Evolutionary conservation across 495 filamentous ascomycete species (phyloP), one percentile per base, ranked within the genome.

Genomic region (Penicillium goetzii): DNA sequence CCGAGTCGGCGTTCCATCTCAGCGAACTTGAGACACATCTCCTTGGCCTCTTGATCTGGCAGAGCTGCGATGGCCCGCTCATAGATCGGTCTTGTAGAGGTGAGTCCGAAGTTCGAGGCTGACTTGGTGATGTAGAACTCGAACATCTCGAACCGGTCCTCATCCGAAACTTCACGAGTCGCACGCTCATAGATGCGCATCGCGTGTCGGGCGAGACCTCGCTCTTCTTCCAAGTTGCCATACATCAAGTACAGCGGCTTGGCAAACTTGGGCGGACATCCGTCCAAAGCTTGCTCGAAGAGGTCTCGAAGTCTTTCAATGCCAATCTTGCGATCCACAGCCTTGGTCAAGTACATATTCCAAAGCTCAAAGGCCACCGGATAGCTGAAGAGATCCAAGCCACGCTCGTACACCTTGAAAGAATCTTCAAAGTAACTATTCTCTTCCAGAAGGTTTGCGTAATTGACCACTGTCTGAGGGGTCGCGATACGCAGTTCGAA

Each of bases 41-140:
- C 91, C 70, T 90, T 89, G 6, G 95, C 95, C 78, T 98, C 95
- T 68, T 86, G 89, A 74, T 99, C 96, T 0, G 96, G 95, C 30
- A 99, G 81, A 26, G 93, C 90, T 6, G 90, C 88, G 58, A 99
- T 96, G 21, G 94, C 93, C 50, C 92, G 88, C 77, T 98, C 95
- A 80, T 99, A 99, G 73, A 99, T 98, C 1, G 92, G 88, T 38
- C 95, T 84, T n/a, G 95, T 97, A 8, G 95, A 98, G 2, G 95
- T 90, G 25, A 99, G 83, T 8, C 95, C 95, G 65, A 99, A 99
- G 75, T 99, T 99, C 11, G 93, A 96, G 0, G 95, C 95, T 1
- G 93, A 97, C 72, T 99, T 98, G 52, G 96, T 97, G 74, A 99
- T 97, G 82, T 98, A 99, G 73, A 97, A 97, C 73, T 97, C 94